A percentile compares a stretch with the other conserved stretches of the same genome.
Evolutionary conservation across 2,329 filamentous ascomycete genomes (phyloP).

Genomic region (Hymenoscyphus occultus): DNA sequence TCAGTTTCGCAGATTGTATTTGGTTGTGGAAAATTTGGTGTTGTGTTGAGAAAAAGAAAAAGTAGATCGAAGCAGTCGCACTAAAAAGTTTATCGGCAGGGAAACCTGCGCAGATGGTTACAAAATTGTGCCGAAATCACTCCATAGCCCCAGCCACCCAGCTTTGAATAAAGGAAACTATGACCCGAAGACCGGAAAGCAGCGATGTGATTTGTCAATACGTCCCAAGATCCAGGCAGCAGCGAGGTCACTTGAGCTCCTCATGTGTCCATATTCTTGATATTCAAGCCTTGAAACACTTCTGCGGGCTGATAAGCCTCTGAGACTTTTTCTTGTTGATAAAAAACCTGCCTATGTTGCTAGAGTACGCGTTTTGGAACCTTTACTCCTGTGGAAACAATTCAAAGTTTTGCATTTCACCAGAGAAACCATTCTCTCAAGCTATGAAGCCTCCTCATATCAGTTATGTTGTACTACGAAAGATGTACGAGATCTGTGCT

Average conservation of each 20-base stretch:
- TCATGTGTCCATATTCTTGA: neutral
- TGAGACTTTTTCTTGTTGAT: no score
- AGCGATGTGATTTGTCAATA: neutral
- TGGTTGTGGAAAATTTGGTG: constrained; percentile 2
- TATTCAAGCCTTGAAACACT: neutral
- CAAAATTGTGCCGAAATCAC: neutral
- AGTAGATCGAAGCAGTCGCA: neutral
- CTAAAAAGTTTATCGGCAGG: neutral
- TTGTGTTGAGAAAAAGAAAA: neutral
- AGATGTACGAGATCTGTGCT: neutral
- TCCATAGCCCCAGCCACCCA: neutral
- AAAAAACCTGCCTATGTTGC: neutral
- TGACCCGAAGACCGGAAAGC: neutral
- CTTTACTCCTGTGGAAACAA: neutral
- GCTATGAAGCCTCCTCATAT: neutral
- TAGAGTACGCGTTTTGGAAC: neutral
- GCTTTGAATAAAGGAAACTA: neutral
- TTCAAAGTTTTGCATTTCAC: neutral
- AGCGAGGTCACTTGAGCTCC: neutral
- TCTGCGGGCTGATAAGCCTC: neutral
- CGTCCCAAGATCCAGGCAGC: neutral
- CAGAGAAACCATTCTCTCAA: neutral
- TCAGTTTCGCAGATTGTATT: neutral
- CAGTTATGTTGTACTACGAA: neutral
- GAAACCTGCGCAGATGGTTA: neutral